Conservation (phyloP, 345 rosid genomes). For the Eucalyptus viminalis region DNA sequence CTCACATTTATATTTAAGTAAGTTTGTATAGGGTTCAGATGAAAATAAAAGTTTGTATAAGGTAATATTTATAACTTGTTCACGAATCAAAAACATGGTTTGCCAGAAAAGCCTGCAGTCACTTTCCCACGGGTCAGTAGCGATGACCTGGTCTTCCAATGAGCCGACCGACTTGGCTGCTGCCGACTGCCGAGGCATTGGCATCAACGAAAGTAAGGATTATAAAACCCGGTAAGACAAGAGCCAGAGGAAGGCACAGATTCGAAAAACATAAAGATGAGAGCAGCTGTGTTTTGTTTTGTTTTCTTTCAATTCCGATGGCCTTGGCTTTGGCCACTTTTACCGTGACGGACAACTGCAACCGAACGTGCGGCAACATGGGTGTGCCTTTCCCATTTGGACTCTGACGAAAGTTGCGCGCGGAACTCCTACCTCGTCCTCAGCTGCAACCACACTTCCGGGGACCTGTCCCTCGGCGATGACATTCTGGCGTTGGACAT, state of each 20-base stretch:
- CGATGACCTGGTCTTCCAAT: background rate
- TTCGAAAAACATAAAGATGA: background rate
- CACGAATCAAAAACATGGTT: background rate
- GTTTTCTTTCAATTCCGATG: background rate
- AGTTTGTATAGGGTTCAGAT: background rate
- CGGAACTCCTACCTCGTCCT: background rate
- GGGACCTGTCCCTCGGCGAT: background rate
- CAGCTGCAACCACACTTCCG: background rate
- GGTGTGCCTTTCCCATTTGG: background rate
- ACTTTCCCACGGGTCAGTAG: background rate
- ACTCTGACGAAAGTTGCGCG: background rate
- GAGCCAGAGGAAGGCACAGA: background rate
- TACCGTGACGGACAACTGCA: background rate
- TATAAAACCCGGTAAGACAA: background rate
- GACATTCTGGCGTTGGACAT: background rate
- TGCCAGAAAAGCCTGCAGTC: background rate
- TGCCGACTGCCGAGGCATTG: background rate
- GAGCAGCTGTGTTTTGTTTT: background rate
- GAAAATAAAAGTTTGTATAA: too few species aligned
- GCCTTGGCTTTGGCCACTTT: background rate
- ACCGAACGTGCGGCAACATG: background rate
- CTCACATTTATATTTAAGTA: background rate
- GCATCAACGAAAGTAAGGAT: background rate
- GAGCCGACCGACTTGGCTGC: background rate
- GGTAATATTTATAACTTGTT: background rate